Conservation (phyloP, 169 alveolate species). For the Plasmodium coatneyi region DNA sequence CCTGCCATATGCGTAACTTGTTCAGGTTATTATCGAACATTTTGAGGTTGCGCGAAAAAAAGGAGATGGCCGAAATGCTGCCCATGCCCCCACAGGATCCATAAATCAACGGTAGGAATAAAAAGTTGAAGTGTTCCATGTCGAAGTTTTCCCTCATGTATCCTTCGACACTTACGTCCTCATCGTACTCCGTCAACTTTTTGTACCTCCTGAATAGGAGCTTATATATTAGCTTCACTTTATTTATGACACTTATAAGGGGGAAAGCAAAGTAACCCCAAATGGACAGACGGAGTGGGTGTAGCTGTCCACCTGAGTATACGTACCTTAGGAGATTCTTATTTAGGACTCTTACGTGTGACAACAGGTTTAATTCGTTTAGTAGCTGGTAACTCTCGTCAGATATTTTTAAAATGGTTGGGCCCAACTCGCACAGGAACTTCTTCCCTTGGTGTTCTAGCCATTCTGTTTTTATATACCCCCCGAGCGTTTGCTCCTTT, state of each 20-base stretch:
- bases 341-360: constrained; percentile 7
- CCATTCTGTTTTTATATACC: constrained; percentile 28
- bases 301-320: background rate
- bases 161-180: constrained; percentile 22
- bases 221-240: constrained; percentile 37
- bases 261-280: constrained; percentile 39
- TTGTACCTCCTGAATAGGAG: constrained; percentile 23
- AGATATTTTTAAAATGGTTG: constrained; percentile 34
- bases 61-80: constrained; percentile 40
- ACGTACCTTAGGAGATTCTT: constrained; percentile 5
- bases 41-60: constrained; percentile 43
- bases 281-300: constrained; percentile 16
- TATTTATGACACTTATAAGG: constrained; percentile 12
- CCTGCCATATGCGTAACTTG: constrained; percentile 13
- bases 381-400: constrained; percentile 37
- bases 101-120: constrained; percentile 38
- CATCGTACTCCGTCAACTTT: background rate
- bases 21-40: constrained; percentile 1
- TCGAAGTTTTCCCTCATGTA: constrained; percentile 61
- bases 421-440: constrained; percentile 26
- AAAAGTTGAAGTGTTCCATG: constrained; percentile 19
- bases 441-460: background rate
- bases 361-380: background rate
- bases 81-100: constrained; percentile 63
- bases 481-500: constrained; percentile 39